Evolutionary conservation across 768 basidiomycete species (phyloP).

Genomic region (Sporobolomyces phaffii): DNA sequence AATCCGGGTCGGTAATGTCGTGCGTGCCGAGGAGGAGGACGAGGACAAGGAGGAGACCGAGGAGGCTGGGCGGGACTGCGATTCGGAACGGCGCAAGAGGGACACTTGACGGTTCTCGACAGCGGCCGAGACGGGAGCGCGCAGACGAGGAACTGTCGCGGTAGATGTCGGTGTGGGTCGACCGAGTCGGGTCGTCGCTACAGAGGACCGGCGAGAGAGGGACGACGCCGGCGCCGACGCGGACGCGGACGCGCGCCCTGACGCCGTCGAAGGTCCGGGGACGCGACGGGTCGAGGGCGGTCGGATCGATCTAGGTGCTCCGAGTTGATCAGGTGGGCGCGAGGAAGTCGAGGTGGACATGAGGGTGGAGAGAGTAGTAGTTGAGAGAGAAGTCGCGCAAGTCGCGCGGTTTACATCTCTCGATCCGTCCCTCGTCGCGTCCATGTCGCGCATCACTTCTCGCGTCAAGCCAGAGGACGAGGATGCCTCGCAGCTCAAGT

Average conservation of each 20-base stretch:
- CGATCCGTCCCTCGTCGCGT: not conserved
- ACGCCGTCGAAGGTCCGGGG: no score
- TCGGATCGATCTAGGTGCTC: not conserved
- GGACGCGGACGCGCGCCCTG: no score
- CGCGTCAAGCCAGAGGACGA: constrained; percentile 32
- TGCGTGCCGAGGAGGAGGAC: not conserved
- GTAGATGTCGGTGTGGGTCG: not conserved
- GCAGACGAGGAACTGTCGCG: not conserved
- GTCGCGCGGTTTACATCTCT: no score
- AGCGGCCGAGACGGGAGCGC: not conserved
- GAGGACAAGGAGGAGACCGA: not conserved
- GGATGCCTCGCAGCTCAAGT: constrained; percentile 29
- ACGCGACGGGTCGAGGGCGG: no score
- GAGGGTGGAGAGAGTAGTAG: no score
- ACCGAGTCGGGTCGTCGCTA: not conserved
- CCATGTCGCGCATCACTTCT: constrained; percentile 28
- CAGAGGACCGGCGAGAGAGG: no score
- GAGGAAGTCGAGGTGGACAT: not conserved
- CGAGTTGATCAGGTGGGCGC: not conserved
- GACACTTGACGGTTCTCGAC: not conserved
- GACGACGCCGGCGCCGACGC: no score
- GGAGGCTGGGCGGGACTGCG: no score
- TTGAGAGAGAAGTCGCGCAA: no score
- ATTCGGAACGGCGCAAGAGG: not conserved
- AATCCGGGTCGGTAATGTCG: no score